Base-by-base conservation (phyloP, 2,329 filamentous ascomycete genomes). In the Immersiporthe knoxdaviesiana region DNA sequence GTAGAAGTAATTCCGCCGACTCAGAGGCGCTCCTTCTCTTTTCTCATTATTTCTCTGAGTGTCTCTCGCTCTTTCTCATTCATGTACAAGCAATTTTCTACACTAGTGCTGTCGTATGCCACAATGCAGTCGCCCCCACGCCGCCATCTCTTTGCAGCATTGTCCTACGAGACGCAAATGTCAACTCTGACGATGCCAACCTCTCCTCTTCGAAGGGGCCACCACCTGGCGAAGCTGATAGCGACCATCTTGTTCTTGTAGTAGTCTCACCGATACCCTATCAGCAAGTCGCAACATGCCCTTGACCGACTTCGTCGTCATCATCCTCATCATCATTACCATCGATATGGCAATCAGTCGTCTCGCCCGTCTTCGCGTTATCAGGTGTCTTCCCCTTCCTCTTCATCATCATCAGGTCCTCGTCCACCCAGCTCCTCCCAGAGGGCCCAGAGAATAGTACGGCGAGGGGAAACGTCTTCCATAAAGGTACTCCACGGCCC, bases 401-500 rank as follows among this genome's bases (percentile, higher is more conserved):
- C 21, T 7, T 47, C 44, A 18, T n/a, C 44, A 1, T 27, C 35
- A 59, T 41, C 4, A 60, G 2, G 61, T 41, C 30, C 37, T 35
- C 47, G 21, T 65, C 41, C 30, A 68, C 54, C 62, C 67, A 68
- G 12, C 39, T 12, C 1, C n/a, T 30, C n/a, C 67, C 67, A 37
- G 62, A 24, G 6, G 63, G 68, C 50, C 68, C 56, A 39, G 50
- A 27, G 3, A 66, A 52, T 32, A 66, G 8, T 12, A 56, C 27
- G 12, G 67, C 24, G 63, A 69, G 56, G 18, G 67, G 39, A 27
- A 37, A 69, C 2, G 7, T 11, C n/a, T 66, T 69, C 67, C 67
- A 69, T 5, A 62, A 6, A 11, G 67, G 63, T 30, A 64, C 47
- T 14, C 18, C 54, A 2, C 50, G 39, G 7, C 63, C 18, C 5